Evolutionary conservation across 805 yeast species (phyloP).

Genomic region (Peterozyma xylosa): DNA sequence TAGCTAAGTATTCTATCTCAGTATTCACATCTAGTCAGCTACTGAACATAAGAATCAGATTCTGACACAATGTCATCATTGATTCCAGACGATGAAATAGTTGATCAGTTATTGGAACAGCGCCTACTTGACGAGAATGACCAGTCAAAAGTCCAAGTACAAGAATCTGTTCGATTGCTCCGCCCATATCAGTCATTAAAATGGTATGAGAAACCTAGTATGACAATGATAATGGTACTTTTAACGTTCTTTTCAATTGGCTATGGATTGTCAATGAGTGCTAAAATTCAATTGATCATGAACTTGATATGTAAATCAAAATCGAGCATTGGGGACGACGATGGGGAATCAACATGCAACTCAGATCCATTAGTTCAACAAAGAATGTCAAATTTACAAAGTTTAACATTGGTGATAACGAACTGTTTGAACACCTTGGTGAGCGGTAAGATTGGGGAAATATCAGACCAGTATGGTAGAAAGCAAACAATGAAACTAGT

Average conservation of each 20-base stretch:
- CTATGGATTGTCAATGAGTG: conserved; percentile 28
- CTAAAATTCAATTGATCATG: conserved; percentile 27
- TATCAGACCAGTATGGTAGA: conserved; percentile 53
- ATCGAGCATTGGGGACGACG: conserved; percentile 20
- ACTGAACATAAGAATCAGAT: no score
- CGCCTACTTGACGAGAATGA: neutral
- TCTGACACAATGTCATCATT: no score
- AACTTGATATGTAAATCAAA: conserved; percentile 29
- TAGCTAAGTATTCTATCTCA: no score
- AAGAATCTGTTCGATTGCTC: no score
- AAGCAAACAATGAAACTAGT: conserved; percentile 28
- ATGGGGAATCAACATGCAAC: conserved; percentile 9
- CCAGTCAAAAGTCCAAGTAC: no score
- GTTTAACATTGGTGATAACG: conserved; percentile 26
- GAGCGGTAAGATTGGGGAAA: conserved; percentile 46
- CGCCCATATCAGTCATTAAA: conserved; percentile 19
- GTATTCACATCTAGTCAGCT: no score
- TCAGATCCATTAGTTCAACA: conserved; percentile 22
- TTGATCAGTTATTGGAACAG: no score
- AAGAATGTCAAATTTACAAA: conserved; percentile 33
- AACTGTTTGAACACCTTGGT: conserved; percentile 31
- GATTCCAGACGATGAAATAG: no score
- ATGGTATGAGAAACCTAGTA: conserved; percentile 55
- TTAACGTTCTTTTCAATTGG: conserved; percentile 36
- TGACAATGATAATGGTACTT: conserved; percentile 36